phyloP scores from a whole-genome alignment of 768 basidiomycete species.

The Cyclocybe cylindracea region DNA sequence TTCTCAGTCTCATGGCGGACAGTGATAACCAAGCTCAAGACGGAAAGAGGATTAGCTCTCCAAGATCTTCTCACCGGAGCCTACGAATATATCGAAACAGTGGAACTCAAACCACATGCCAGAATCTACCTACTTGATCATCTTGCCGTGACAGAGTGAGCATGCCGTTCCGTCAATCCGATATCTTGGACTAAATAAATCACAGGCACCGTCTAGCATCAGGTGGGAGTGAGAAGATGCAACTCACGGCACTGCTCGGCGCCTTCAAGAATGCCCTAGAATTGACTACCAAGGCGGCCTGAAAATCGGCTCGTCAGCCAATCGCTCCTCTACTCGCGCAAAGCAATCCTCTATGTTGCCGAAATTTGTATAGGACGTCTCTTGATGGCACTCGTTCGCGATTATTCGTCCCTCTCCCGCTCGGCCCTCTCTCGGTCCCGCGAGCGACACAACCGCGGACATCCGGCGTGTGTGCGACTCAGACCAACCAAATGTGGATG shows the following conservation, averaged over 20 bases:
- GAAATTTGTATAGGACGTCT: no score
- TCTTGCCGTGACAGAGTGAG: constrained; percentile 94
- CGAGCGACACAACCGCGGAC: no score
- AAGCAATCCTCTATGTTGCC: no score
- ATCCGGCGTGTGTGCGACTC: no score
- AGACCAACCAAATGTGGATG: background rate
- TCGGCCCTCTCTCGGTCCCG: no score
- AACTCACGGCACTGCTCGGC: constrained; percentile 86
- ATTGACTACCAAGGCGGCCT: constrained; percentile 49
- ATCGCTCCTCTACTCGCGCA: no score
- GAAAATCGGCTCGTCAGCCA: background rate
- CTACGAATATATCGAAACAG: constrained; percentile 85
- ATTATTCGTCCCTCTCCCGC: no score
- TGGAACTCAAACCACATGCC: constrained; percentile 86
- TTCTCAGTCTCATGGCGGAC: background rate
- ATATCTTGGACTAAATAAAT: background rate
- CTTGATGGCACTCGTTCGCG: no score
- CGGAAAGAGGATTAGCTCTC: constrained; percentile 89
- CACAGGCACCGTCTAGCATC: constrained; percentile 86
- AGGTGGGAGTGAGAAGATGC: constrained; percentile 93
- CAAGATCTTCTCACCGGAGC: constrained; percentile 93
- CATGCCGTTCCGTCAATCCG: constrained; percentile 9
- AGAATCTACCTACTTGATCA: constrained; percentile 90
- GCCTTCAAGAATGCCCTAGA: constrained; percentile 95
- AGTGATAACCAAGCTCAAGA: constrained; percentile 90